Base-by-base conservation (phyloP, 768 basidiomycete species). In the Rhodosporidiobolus odoratus region DNA sequence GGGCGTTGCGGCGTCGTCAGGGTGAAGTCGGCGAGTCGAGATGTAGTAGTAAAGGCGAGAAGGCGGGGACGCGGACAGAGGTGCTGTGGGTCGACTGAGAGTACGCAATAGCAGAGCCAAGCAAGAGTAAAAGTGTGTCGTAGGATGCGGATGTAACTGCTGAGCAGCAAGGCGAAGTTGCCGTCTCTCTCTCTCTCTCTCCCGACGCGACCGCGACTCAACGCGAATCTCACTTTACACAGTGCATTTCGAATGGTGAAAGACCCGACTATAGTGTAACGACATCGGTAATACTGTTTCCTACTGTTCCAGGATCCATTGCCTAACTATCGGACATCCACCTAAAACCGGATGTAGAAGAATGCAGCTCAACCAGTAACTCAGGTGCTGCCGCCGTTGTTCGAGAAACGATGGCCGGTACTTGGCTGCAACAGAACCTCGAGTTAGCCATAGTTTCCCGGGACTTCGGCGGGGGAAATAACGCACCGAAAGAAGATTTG, bases 371-470 rank as follows among this genome's bases (percentile, higher is more conserved):
- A 76, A 64, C 75, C 75, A 78, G 45, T 65, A 75, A 15, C 48
- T 50, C 4, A 78, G 64, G 4, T 53, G 66, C 61, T 72, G 71
- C 6, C 77, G 41, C 50, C 77, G 68, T 45, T 63, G 60, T 16
- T 76, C 77, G 34, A 78, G 61, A 58, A 76, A 78, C 3, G 72
- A 74, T 7, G 68, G 65, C 2, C 73, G 62, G 62, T 72, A 78
- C 48, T 78, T 78, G 27, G 77, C 77, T 76, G 48, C 4, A 7
- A 4, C 21, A 0, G 45, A 23, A 52, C 25, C 9, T 17, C 52
- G 34, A 56, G 54, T 30, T 1, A 56, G 52, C 0, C 19, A 7
- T 8, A 32, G 15, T 16, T 25, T 12, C 4, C 21, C 38, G 19
- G 1, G 17, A 15, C 25, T n/a, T n/a, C 30, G 1, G 23, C 3